Percentiles rank a stretch among this genome's conserved stretches.
Evolutionary conservation across 1,139 yeast genomes (phyloP).

Genomic region (Diutina rugosa): DNA sequence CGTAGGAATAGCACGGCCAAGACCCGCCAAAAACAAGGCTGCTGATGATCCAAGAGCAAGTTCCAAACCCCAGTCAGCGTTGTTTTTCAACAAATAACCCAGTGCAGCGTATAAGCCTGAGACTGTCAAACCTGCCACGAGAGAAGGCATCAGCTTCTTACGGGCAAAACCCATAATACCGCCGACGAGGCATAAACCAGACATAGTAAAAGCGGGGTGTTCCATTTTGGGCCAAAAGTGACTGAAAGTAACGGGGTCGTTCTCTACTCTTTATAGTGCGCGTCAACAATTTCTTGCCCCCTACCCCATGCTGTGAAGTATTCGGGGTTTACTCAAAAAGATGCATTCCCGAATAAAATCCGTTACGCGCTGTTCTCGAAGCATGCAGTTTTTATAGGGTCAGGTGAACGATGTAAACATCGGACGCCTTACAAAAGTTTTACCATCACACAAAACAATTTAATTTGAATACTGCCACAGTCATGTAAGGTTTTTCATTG

Average conservation of each 20-base stretch:
- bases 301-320: not conserved
- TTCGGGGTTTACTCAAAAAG: not conserved
- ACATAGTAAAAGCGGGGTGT: slow-evolving; percentile 67
- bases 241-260: not conserved
- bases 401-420: no score
- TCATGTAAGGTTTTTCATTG: no score
- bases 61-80: slow-evolving; percentile 72
- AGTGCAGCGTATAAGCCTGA: slow-evolving; percentile 62
- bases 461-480: no score
- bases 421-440: no score
- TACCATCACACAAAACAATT: no score
- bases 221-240: slow-evolving; percentile 29
- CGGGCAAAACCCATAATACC: slow-evolving; percentile 65
- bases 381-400: not conserved
- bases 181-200: slow-evolving; percentile 64
- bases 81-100: slow-evolving; percentile 62
- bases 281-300: not conserved
- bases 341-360: not conserved
- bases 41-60: slow-evolving; percentile 64
- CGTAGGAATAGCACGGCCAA: slow-evolving; percentile 51
- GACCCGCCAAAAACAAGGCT: slow-evolving; percentile 53
- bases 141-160: slow-evolving; percentile 68
- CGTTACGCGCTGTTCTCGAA: not conserved
- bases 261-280: not conserved
- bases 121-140: slow-evolving; percentile 63